Evolutionary conservation across 768 basidiomycete species (phyloP).

Genomic region (Panus rudis): DNA sequence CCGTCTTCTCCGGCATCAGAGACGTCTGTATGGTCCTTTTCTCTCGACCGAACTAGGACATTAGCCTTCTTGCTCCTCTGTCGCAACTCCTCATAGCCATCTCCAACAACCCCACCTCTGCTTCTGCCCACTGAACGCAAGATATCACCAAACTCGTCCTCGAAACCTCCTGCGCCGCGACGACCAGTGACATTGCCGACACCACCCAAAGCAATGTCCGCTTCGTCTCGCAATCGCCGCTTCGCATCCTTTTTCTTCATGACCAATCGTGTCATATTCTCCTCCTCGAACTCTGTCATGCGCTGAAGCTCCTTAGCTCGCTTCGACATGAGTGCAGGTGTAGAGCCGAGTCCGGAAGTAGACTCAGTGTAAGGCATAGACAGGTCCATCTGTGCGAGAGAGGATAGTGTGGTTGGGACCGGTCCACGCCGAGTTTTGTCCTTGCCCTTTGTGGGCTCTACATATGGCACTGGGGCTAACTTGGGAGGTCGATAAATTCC

Average conservation of each 20-base stretch:
- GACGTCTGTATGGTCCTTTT: constrained; percentile 14
- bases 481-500: constrained; percentile 81
- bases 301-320: constrained; percentile 76
- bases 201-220: constrained; percentile 80
- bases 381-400: constrained; percentile 44
- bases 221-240: constrained; percentile 73
- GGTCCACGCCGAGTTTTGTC: constrained; percentile 43
- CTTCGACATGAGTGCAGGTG: constrained; percentile 50
- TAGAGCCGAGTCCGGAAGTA: constrained; percentile 62
- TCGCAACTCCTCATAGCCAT: constrained; percentile 81
- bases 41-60: constrained; percentile 54
- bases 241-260: constrained; percentile 84
- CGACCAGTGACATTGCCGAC: constrained; percentile 38
- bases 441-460: constrained; percentile 46
- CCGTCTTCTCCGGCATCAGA: constrained; percentile 24
- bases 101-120: constrained; percentile 35
- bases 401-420: constrained; percentile 55
- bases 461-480: constrained; percentile 85
- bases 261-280: constrained; percentile 85
- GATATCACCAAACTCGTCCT: constrained; percentile 82
- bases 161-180: constrained; percentile 58
- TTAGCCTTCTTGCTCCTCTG: constrained; percentile 56
- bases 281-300: constrained; percentile 88
- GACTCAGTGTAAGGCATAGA: constrained; percentile 65
- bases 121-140: constrained; percentile 51